Percentiles rank a stretch among this genome's conserved stretches.
Evolutionary conservation across 371 early-diverging fungal species (phyloP).

Genomic region (Mucor ambiguus): DNA sequence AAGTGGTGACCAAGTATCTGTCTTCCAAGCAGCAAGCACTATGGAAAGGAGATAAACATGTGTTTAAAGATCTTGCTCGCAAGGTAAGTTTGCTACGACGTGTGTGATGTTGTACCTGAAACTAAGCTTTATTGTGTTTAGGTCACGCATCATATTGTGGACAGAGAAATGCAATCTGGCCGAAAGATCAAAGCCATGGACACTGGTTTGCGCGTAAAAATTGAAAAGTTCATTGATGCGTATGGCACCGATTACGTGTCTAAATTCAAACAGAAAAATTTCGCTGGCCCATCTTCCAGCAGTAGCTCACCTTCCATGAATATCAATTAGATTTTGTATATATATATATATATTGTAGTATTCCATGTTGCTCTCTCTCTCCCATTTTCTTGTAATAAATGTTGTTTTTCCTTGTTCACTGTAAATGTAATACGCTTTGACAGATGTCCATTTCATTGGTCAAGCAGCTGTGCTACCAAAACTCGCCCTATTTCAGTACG

Average conservation of each 20-base stretch:
- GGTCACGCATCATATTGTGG: conserved; percentile 49
- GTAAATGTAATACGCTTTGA: too few species aligned
- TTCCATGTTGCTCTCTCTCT: neutral
- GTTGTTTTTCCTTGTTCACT: too few species aligned
- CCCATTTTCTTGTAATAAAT: too few species aligned
- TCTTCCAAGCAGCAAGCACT: conserved; percentile 32
- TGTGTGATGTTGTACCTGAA: neutral
- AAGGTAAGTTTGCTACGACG: conserved; percentile 25
- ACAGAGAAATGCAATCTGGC: conserved; percentile 33
- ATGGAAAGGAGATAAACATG: conserved; percentile 40
- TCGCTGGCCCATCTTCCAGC: neutral
- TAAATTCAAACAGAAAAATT: conserved; percentile 7
- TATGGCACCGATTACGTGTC: conserved; percentile 28
- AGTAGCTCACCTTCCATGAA: neutral
- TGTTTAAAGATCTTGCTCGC: conserved; percentile 45
- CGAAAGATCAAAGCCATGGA: conserved; percentile 33
- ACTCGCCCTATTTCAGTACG: neutral
- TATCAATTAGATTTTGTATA: neutral
- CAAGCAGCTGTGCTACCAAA: neutral
- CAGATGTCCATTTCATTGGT: neutral
- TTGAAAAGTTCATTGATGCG: conserved; percentile 40
- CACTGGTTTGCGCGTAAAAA: conserved; percentile 32
- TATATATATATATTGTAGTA: neutral
- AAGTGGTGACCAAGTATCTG: conserved; percentile 39
- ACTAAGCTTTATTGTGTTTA: neutral